Evolutionary conservation across 1,139 yeast species (phyloP).

Genomic region (Pichia sp.): DNA sequence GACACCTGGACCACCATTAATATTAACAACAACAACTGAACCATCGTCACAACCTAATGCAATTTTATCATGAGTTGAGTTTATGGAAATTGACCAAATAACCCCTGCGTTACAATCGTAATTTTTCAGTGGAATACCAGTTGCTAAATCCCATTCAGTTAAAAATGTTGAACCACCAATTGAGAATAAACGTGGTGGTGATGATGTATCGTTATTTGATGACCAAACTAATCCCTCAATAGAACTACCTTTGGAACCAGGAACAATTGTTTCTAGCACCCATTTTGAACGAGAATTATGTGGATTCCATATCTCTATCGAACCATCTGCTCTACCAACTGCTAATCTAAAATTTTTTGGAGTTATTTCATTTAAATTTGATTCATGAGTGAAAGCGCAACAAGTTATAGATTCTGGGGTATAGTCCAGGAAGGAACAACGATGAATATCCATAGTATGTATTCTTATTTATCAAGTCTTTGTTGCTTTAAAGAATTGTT

Average conservation of each 20-base stretch:
- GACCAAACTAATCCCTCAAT: conserved; percentile 90
- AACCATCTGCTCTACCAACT: conserved; percentile 90
- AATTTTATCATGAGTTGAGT: conserved; percentile 53
- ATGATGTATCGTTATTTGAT: conserved; percentile 31
- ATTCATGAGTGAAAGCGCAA: conserved; percentile 65
- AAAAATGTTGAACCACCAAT: conserved; percentile 90
- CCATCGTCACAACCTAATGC: conserved; percentile 98
- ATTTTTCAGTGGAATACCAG: conserved; percentile 67
- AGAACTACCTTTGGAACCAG: conserved; percentile 77
- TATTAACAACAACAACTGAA: conserved; percentile 73
- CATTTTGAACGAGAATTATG: conserved; percentile 41
- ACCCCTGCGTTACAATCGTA: conserved; percentile 92
- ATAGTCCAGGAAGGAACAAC: conserved; percentile 89
- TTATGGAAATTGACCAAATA: conserved; percentile 81
- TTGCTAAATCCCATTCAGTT: conserved; percentile 85
- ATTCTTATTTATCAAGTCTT: neutral
- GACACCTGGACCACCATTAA: conserved; percentile 76
- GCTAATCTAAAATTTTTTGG: conserved; percentile 73
- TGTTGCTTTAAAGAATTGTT: no score
- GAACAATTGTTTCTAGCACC: conserved; percentile 54
- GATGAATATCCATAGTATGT: conserved; percentile 63
- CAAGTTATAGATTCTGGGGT: conserved; percentile 83
- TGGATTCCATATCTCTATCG: conserved; percentile 96
- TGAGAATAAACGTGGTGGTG: conserved; percentile 64
- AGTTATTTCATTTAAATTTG: conserved; percentile 36